These are phyloP conservation scores for Nicotiana benthamiana DNA, from an alignment of 257 asterid genomes.

Conservation along the genomic window DNA sequence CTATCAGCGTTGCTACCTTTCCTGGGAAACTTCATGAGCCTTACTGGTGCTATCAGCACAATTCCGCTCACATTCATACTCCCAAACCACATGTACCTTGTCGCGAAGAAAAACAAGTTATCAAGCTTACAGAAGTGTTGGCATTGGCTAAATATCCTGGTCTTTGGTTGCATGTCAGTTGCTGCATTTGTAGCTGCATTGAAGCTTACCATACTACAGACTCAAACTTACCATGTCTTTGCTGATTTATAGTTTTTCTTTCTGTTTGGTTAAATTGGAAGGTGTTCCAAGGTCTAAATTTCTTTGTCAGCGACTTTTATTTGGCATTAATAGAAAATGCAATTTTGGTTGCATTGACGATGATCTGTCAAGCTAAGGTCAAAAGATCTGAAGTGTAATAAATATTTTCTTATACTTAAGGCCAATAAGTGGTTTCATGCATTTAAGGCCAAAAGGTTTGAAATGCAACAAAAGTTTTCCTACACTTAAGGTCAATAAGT, in stretches of 20 bases:
- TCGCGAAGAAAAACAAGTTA: conserved; percentile 53
- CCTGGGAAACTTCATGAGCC: conserved; percentile 97
- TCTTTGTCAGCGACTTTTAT: background rate
- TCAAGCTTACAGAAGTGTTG: conserved; percentile 53
- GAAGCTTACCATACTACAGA: conserved; percentile 62
- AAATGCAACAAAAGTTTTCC: too few relatives aligned
- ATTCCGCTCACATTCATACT: conserved; percentile 93
- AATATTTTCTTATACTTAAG: too few relatives aligned
- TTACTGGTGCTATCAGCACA: conserved; percentile 92
- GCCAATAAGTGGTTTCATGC: too few relatives aligned
- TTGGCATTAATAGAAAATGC: background rate
- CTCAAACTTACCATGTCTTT: conserved; percentile 51
- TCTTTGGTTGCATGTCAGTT: conserved; percentile 50
- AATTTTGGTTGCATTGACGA: background rate
- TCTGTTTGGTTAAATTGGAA: background rate
- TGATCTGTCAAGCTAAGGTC: background rate
- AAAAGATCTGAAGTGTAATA: background rate
- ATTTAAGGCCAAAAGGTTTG: too few relatives aligned
- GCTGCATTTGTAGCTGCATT: conserved; percentile 74
- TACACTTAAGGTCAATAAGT: too few relatives aligned
- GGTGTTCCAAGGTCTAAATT: background rate
- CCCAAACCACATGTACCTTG: conserved; percentile 93
- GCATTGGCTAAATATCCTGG: conserved; percentile 79
- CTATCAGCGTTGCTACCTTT: conserved; percentile 86
- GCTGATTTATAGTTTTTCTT: conserved; percentile 50